Evolutionary conservation across 2,329 filamentous ascomycete genomes (phyloP).

Genomic region (Westerdykella ornata): DNA sequence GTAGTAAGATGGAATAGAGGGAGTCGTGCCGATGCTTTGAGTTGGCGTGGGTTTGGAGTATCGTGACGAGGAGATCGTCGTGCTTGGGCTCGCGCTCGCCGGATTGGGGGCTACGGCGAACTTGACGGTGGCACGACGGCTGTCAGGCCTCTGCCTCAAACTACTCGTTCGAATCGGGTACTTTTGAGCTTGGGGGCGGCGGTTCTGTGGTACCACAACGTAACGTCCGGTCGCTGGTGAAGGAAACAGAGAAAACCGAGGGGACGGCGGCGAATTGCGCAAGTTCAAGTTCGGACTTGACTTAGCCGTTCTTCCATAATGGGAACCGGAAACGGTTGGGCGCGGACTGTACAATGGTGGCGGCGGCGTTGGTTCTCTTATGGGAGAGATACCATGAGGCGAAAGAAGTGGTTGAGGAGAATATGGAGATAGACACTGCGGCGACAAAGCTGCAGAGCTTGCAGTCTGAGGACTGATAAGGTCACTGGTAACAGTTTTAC

Average conservation of each 20-base stretch:
- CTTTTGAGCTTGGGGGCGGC: neutral
- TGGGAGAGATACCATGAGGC: slow-evolving; percentile 6
- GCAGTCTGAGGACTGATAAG: slow-evolving; percentile 22
- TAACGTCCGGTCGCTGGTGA: slow-evolving; percentile 3
- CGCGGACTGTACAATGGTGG: slow-evolving; percentile 9
- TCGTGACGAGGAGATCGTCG: slow-evolving; percentile 3
- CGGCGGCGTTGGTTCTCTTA: slow-evolving; percentile 13
- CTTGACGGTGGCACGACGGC: neutral
- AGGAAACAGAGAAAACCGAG: slow-evolving; percentile 1
- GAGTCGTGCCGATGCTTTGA: neutral
- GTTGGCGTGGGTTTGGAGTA: neutral
- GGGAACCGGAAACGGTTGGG: slow-evolving; percentile 3
- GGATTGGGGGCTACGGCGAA: neutral
- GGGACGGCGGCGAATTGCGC: slow-evolving; percentile 1
- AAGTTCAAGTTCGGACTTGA: slow-evolving; percentile 4
- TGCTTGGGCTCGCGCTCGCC: slow-evolving; percentile 2
- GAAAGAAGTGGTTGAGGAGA: slow-evolving; percentile 19
- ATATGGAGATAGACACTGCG: slow-evolving; percentile 12
- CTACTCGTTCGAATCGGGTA: slow-evolving; percentile 2
- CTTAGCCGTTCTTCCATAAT: neutral
- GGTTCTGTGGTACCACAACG: slow-evolving; percentile 1
- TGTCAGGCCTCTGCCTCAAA: slow-evolving; percentile 1
- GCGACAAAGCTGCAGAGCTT: slow-evolving; percentile 23
- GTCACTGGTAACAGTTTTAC: slow-evolving; percentile 3
- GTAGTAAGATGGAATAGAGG: slow-evolving; percentile 8